phyloP scores from a whole-genome alignment of 164 flowering plant genomes.

The Vitis rotundifolia region DNA sequence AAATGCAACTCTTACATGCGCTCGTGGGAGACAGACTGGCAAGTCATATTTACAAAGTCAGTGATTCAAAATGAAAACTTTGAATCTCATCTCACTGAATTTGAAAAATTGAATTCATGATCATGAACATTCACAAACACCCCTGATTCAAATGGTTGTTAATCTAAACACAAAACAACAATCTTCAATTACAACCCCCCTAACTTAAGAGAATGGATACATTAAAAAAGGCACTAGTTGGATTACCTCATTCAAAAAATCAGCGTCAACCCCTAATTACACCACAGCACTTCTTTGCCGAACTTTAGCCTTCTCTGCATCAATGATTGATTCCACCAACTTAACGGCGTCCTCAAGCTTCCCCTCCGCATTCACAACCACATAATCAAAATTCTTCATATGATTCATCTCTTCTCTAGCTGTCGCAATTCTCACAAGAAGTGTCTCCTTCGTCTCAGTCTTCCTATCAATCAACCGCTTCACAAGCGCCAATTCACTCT shows the following conservation, averaged over 20 bases:
- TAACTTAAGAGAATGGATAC: neutral
- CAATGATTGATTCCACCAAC: constrained; percentile 72
- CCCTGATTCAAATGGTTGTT: too few relatives aligned
- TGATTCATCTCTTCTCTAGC: constrained; percentile 83
- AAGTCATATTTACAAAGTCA: too few relatives aligned
- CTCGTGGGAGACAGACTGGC: too few relatives aligned
- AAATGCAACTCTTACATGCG: too few relatives aligned
- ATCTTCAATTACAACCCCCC: neutral
- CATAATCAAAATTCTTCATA: constrained; percentile 76
- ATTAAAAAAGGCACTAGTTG: neutral
- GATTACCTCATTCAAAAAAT: neutral
- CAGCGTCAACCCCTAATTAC: constrained; percentile 18
- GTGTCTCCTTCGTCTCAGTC: constrained; percentile 65
- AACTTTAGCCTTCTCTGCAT: constrained; percentile 90
- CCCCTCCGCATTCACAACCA: constrained; percentile 84
- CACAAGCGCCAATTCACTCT: constrained; percentile 73
- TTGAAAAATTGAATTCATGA: neutral
- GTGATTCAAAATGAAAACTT: too few relatives aligned
- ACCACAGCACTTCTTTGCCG: constrained; percentile 47
- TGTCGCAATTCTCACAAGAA: constrained; percentile 76
- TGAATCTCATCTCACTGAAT: too few relatives aligned
- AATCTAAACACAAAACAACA: neutral
- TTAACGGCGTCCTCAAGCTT: constrained; percentile 66
- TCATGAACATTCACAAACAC: neutral
- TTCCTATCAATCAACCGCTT: constrained; percentile 71